phyloP scores from a whole-genome alignment of 2,329 filamentous ascomycete species.

The Sporothrix pseudoabietina region DNA sequence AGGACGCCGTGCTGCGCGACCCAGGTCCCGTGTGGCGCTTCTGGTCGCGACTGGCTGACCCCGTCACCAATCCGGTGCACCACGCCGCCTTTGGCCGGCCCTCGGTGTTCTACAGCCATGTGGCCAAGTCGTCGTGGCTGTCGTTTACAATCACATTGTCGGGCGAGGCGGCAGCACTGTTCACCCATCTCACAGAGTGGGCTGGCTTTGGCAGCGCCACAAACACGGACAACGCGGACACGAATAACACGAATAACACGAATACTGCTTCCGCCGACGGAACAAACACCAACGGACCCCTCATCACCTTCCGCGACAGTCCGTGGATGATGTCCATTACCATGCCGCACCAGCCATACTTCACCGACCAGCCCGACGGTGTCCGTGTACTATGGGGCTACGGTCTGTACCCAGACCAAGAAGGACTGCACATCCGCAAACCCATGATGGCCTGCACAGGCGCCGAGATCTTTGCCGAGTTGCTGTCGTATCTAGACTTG shows the following conservation, averaged over 20 bases:
- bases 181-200: slow-evolving; percentile 38
- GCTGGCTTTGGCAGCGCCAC: slow-evolving; percentile 31
- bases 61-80: slow-evolving; percentile 31
- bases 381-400: slow-evolving; percentile 45
- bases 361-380: slow-evolving; percentile 40
- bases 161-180: slow-evolving; percentile 38
- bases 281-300: slow-evolving; percentile 34
- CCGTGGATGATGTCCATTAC: slow-evolving; percentile 45
- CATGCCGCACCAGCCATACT: slow-evolving; percentile 45
- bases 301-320: slow-evolving; percentile 44
- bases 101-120: slow-evolving; percentile 44
- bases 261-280: neutral
- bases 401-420: slow-evolving; percentile 40
- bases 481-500: slow-evolving; percentile 42
- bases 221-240: too few relatives aligned
- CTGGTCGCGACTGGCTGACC: slow-evolving; percentile 43
- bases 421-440: slow-evolving; percentile 43
- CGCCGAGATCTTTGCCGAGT: slow-evolving; percentile 43
- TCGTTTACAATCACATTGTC: slow-evolving; percentile 45
- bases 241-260: neutral
- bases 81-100: slow-evolving; percentile 44
- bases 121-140: slow-evolving; percentile 42
- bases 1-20: slow-evolving; percentile 36
- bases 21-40: slow-evolving; percentile 45
- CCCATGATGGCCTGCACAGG: slow-evolving; percentile 45